Conservation (phyloP, 768 basidiomycete species). For the Mycena crocata region DNA sequence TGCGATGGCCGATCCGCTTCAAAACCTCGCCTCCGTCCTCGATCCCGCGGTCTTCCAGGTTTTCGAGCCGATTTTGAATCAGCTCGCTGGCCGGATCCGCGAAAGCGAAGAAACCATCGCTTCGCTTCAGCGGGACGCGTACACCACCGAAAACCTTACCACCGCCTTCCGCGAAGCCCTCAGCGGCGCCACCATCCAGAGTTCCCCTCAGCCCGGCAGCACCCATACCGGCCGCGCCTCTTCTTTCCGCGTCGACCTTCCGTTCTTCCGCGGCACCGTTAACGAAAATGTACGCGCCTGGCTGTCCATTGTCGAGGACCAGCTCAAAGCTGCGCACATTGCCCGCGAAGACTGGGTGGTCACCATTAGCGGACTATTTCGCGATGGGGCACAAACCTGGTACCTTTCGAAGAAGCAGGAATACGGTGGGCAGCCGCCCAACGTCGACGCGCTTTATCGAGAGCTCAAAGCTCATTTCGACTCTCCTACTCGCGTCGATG, state of each 20-base stretch:
- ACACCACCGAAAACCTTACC: background rate
- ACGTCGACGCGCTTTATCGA: background rate
- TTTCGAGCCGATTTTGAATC: background rate
- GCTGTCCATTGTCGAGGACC: conserved; percentile 21
- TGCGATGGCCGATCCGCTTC: conserved; percentile 1
- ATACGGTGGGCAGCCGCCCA: background rate
- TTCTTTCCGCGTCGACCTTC: conserved; percentile 18
- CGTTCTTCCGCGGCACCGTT: conserved; percentile 9
- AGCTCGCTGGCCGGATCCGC: background rate
- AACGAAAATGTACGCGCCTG: conserved; percentile 13
- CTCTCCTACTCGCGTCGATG: conserved; percentile 14
- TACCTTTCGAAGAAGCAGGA: conserved; percentile 14
- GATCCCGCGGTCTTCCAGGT: conserved; percentile 11
- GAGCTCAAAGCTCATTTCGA: conserved; percentile 19
- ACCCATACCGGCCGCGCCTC: background rate
- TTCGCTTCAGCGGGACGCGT: background rate
- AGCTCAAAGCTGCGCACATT: conserved; percentile 14
- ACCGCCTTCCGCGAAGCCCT: background rate
- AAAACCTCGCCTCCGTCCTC: conserved; percentile 1
- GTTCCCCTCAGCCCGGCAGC: background rate
- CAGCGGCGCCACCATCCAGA: background rate
- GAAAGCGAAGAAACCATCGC: background rate
- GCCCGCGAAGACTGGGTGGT: conserved; percentile 2
- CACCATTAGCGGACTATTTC: conserved; percentile 15
- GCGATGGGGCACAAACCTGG: conserved; percentile 21